Conservation (phyloP, 805 yeast species). For the Lipomyces yamadae region DNA sequence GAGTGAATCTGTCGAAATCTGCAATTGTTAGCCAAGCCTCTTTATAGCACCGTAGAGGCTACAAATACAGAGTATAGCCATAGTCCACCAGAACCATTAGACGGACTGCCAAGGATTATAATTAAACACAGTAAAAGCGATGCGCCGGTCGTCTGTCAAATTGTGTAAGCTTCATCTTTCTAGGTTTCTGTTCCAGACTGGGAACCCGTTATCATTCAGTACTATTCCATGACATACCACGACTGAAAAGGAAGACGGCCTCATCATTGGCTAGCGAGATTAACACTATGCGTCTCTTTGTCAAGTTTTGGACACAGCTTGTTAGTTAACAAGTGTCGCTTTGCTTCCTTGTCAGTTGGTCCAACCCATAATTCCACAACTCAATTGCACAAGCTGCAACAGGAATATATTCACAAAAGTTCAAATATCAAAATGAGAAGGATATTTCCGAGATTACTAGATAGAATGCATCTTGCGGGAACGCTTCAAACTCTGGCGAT, state of each 20-base stretch:
- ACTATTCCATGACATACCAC: neutral
- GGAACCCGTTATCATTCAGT: neutral
- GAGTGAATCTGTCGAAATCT: slow-evolving; percentile 27
- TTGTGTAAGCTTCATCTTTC: neutral
- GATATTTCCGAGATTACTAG: neutral
- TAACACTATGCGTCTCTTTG: neutral
- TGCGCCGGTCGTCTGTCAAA: neutral
- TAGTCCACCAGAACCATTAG: neutral
- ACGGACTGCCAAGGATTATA: slow-evolving; percentile 9
- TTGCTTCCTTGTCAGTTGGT: neutral
- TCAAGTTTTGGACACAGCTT: neutral
- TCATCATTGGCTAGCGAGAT: neutral
- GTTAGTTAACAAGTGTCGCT: neutral
- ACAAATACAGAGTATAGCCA: slow-evolving; percentile 14
- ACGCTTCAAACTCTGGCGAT: neutral
- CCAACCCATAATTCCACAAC: neutral
- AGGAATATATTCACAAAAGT: neutral
- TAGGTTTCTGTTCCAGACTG: neutral
- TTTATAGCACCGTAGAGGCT: neutral
- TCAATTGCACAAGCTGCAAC: neutral
- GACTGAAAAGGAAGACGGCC: neutral
- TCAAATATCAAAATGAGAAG: neutral
- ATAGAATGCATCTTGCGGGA: neutral
- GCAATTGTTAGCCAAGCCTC: neutral
- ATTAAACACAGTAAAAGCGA: slow-evolving; percentile 7